Evolutionary conservation across 202 grass and related monocot genomes (phyloP), one percentile per base, ranked within the genome.

Genomic region (Panicum hallii): DNA sequence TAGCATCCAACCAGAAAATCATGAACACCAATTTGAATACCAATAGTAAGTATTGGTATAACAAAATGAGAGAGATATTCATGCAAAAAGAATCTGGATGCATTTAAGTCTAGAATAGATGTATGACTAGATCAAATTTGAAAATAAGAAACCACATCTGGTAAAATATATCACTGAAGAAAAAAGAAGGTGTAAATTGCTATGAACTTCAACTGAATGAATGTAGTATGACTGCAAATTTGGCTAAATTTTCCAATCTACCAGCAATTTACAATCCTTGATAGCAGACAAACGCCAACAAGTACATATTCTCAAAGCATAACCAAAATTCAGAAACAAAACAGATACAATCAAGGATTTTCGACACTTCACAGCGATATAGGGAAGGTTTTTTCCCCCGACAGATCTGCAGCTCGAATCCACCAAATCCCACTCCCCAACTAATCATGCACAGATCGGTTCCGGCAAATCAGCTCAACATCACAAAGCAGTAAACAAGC

Each of bases 331-430:
- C 9, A 13, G 41, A 84, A 84, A 20, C 11, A 57, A 66, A 44
- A 72, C 2, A 70, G 50, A 2, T 52, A 54, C 46, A 23, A 6
- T 16, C 49, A 77, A 62, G 10, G 11, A 74, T 10, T 40, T 40
- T 36, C 10, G 41, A 3, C 26, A 47, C 48, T 46, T 42, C 14
- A 49, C 4, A 19, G n/a, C 19, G 5, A 80, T 42, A 34, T 43
- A 75, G 36, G 6, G 32, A 60, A 7, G 30, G 6, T 52, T 38
- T 19, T 84, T 20, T 49, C 5, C 9, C 32, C n/a, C 9, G 46
- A 55, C 5, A 82, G 83, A 85, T 82, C 50, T 70, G 75, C 41
- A 79, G 5, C 26, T 46, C 7, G 1, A 23, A 38, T 30, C 34
- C n/a, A 78, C 2, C 22, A 2, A 72, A 65, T 49, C 40, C 1